Base-by-base conservation (phyloP, 768 basidiomycete species). In the Gyrodon lividus region DNA sequence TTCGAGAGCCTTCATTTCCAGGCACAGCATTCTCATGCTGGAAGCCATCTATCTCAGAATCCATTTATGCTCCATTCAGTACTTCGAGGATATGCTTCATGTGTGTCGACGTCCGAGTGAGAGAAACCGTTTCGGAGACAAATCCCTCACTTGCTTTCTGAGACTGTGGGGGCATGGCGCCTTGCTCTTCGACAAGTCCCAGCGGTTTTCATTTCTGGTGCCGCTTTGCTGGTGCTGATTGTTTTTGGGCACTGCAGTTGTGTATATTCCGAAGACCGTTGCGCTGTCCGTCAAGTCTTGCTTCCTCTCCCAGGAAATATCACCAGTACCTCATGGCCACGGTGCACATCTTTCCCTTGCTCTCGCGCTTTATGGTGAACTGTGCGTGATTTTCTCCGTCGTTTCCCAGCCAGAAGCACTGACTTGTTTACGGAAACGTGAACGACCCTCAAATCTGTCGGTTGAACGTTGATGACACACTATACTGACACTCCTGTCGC, bases 251-350 rank as follows among this genome's bases (percentile, higher is more conserved):
- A 19, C 51, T 30, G 17, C 49, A 89, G 87, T 89, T 44, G 84
- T 81, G 7, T 74, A 73, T 31, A 87, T 89, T 59, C 82, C 85
- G 31, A 86, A 82, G 67, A 54, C 70, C 48, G 73, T 78, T 40
- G 76, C 89, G 17, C 72, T 90, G 17, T 89, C 87, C 28, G 77
- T 75, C 40, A 75, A 74, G 57, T 78, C 79, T 0, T 84, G 80
- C 65, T 72, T 75, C 37, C 62, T 83, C 41, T 72, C 77, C 30
- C 64, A 64, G 20, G 54, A 63, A 40, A 77, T 87, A 30, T 60
- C 76, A 0, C 56, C 71, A 13, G 69, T 68, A 23, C 77, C 78
- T 9, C 79, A 77, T 60, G 87, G 86, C 2, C 73, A 77, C 30
- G 77, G 71, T 34, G 84, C 86, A 3, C 80, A 81, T 43, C 74